A percentile compares a stretch with the other conserved stretches of the same genome.
Conservation (phyloP, 2,329 filamentous ascomycete species). For the Neopestalotiopsis sp. region DNA sequence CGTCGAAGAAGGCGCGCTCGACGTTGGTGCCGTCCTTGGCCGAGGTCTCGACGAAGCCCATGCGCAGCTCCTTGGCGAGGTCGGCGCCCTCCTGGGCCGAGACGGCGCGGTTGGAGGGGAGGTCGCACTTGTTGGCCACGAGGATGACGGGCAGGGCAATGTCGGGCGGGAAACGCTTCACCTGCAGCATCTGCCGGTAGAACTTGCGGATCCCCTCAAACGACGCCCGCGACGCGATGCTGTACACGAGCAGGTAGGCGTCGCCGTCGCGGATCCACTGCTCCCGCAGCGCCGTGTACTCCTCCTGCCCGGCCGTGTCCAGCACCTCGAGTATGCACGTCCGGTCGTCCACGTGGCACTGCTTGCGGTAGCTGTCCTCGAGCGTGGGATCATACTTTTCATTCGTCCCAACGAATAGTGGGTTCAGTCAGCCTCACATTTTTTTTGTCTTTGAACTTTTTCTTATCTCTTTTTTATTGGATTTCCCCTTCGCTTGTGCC, state of each 20-base stretch:
- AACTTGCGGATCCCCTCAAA: conserved; percentile 95
- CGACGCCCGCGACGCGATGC: conserved; percentile 93
- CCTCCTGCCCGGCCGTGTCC: conserved; percentile 96
- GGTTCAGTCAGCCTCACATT: background rate
- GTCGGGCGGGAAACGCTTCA: conserved; percentile 76
- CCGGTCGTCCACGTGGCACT: conserved; percentile 90
- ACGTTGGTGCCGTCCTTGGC: conserved; percentile 99
- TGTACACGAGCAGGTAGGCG: conserved; percentile 96
- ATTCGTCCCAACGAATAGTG: background rate
- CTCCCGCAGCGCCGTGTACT: conserved; percentile 94
- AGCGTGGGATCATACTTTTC: conserved; percentile 82
- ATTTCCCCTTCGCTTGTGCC: background rate
- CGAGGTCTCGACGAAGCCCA: conserved; percentile 95
- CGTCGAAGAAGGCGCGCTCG: conserved; percentile 97
- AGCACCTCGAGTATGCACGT: conserved; percentile 97
- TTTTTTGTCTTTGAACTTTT: background rate
- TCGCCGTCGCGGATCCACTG: conserved; percentile 99
- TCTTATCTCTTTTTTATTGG: background rate
- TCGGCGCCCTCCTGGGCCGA: conserved; percentile 97
- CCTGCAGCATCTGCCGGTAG: conserved; percentile 93
- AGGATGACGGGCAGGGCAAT: conserved; percentile 91
- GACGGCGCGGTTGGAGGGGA: conserved; percentile 92
- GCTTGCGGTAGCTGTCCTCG: conserved; percentile 86
- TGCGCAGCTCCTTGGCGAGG: conserved; percentile 87
- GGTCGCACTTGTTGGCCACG: conserved; percentile 97